These are phyloP conservation scores for Pleurotus tuber-regium DNA, from an alignment of 768 basidiomycete species.

Conservation along the genomic window DNA sequence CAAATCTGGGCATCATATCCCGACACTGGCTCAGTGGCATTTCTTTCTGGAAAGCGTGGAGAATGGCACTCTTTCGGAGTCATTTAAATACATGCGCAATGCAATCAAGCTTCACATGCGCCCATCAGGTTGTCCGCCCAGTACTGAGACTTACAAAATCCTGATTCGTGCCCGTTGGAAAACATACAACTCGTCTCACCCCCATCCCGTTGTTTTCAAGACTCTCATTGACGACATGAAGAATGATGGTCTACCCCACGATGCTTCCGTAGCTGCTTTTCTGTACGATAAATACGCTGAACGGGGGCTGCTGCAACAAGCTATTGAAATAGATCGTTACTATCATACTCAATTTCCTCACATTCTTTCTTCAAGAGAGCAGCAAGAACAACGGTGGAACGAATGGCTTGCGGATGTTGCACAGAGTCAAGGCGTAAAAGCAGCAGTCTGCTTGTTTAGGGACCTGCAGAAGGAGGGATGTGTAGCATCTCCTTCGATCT, in stretches of 20 bases:
- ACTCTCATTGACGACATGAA: constrained; percentile 47
- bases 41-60: constrained; percentile 41
- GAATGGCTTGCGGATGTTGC: constrained; percentile 18
- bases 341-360: constrained; percentile 31
- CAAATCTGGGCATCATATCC: constrained; percentile 42
- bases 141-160: constrained; percentile 33
- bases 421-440: constrained; percentile 26
- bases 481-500: constrained; percentile 23
- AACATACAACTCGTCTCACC: constrained; percentile 26
- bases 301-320: constrained; percentile 32
- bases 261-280: constrained; percentile 36
- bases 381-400: constrained; percentile 13
- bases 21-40: constrained; percentile 55
- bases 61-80: constrained; percentile 11
- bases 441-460: constrained; percentile 33
- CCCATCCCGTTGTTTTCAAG: constrained; percentile 33
- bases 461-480: constrained; percentile 31
- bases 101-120: constrained; percentile 31
- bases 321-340: constrained; percentile 32
- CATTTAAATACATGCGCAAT: constrained; percentile 32
- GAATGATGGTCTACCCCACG: constrained; percentile 38
- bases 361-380: constrained; percentile 5
- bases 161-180: constrained; percentile 36
- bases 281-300: constrained; percentile 44
- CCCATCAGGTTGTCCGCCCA: constrained; percentile 35